Base-by-base conservation (phyloP, 1,139 yeast genomes). In the Nakaseomyces uthaithaninus region DNA sequence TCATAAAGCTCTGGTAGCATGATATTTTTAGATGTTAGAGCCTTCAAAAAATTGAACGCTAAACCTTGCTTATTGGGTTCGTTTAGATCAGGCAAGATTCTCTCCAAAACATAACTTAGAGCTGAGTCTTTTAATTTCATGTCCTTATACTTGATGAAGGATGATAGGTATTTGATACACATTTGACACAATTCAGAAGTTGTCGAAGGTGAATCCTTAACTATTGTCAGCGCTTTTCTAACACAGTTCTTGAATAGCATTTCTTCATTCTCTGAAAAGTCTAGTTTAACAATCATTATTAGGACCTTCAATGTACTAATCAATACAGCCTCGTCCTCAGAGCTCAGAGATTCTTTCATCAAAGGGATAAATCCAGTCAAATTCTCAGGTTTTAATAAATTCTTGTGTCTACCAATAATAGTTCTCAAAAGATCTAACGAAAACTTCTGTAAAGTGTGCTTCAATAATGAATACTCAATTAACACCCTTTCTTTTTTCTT, bases 1-100 rank as follows among this genome's bases (percentile, higher is more conserved):
- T 89, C 97, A 55, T 93, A 91, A 2, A 93, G 74, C 57, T 91
- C 97, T 0, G 97, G 91, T 27, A 89, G 67, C 72, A 82, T 68
- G 14, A 84, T 67, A 52, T 80, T 89, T 47, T 80, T 79, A 8
- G 82, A 63, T 33, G 89, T 71, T 22, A 89, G 71, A 0, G 95
- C 75, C 50, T 80, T 82, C 53, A 91, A 63, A 52, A 91, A 87
- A 40, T 80, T 77, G 60, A 89, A 86, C 0, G 96, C 94, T 40
- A 85, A 69, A 31, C 94, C 91, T 61, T 91, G 97, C 45, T 81
- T 75, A 51, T 76, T 80, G 3, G 95, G 95, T 53, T 91, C 96
- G 54, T 85, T 93, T 44, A 93, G 65, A 62, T 91, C 98, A 1
- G 96, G 94, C 55, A 75, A 77, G 42, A 91, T 68, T 47, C 86